These are phyloP conservation scores for Fusarium virguliforme DNA, from an alignment of 2,329 filamentous ascomycete genomes.

Conservation along the genomic window DNA sequence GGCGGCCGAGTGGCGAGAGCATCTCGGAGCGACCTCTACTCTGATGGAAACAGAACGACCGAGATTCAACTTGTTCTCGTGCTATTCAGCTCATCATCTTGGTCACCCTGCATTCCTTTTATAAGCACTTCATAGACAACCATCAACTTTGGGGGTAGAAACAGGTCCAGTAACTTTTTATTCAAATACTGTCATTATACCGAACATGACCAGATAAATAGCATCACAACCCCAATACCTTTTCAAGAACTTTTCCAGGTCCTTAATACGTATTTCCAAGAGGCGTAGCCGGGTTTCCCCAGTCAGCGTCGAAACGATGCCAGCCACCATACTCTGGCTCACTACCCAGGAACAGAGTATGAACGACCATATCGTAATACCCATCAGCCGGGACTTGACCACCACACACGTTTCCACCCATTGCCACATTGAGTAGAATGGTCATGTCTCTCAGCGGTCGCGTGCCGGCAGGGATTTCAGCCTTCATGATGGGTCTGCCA, in stretches of 20 bases:
- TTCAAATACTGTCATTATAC: too few species aligned
- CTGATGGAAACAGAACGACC: neutral
- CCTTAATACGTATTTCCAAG: slow-evolving; percentile 55
- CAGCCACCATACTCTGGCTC: slow-evolving; percentile 69
- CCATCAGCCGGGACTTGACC: slow-evolving; percentile 68
- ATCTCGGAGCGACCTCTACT: neutral
- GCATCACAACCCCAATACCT: neutral
- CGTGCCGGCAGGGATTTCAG: slow-evolving; percentile 66
- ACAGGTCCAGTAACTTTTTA: too few species aligned
- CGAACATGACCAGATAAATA: neutral
- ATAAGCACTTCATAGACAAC: neutral
- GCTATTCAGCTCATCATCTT: neutral
- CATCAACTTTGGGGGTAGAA: neutral
- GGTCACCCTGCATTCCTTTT: neutral
- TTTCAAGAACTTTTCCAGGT: neutral
- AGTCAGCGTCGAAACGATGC: slow-evolving; percentile 69
- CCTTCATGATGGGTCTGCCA: slow-evolving; percentile 71
- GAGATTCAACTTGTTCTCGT: neutral
- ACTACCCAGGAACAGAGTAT: slow-evolving; percentile 67
- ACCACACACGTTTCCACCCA: slow-evolving; percentile 73
- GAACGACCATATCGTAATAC: slow-evolving; percentile 70
- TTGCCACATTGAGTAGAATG: slow-evolving; percentile 73
- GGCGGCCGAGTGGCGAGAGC: slow-evolving; percentile 5
- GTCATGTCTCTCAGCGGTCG: slow-evolving; percentile 70
- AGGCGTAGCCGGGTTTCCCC: slow-evolving; percentile 53